Percentiles rank a stretch among this genome's conserved stretches.
These are phyloP conservation scores for Peniophora sp. DNA, from an alignment of 1,284 basidiomycete species.

Conservation along the genomic window DNA sequence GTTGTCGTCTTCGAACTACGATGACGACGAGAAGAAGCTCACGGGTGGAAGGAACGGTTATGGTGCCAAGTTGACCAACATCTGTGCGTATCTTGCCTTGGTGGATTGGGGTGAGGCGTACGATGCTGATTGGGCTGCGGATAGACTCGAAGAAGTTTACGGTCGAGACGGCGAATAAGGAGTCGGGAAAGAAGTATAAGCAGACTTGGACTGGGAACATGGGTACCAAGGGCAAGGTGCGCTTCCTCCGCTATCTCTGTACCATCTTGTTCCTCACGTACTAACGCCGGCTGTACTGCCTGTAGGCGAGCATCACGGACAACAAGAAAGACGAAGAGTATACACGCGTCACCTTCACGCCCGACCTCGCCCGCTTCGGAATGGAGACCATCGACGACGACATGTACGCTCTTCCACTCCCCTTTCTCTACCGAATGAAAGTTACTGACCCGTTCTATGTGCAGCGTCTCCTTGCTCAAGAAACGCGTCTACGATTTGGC, in stretches of 20 bases:
- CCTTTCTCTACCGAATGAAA: no score
- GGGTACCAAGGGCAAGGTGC: conserved; percentile 65
- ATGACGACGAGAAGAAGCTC: conserved; percentile 98
- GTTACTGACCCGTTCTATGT: no score
- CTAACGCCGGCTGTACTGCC: no score
- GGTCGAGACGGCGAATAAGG: conserved; percentile 95
- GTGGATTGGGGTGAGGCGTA: no score
- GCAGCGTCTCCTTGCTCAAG: conserved; percentile 50
- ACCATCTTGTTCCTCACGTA: no score
- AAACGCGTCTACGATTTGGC: conserved; percentile 98
- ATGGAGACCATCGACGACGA: conserved; percentile 93
- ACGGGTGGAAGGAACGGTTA: conserved; percentile 99
- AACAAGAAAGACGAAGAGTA: conserved; percentile 84
- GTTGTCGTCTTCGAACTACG: conserved; percentile 95
- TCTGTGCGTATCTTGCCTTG: conserved; percentile 23
- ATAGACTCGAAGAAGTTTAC: conserved; percentile 90
- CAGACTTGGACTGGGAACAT: conserved; percentile 96
- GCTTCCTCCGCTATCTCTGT: no score
- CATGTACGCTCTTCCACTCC: conserved; percentile 48
- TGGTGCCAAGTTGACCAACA: conserved; percentile 97
- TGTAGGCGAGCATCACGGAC: conserved; percentile 81
- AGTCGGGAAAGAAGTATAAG: conserved; percentile 84
- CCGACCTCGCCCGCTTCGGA: conserved; percentile 87
- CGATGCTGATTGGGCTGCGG: no score
- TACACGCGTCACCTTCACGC: conserved; percentile 93